Evolutionary conservation across 2,329 filamentous ascomycete species (phyloP), one percentile per base, ranked within the genome.

Genomic region (Ascochyta pisi): DNA sequence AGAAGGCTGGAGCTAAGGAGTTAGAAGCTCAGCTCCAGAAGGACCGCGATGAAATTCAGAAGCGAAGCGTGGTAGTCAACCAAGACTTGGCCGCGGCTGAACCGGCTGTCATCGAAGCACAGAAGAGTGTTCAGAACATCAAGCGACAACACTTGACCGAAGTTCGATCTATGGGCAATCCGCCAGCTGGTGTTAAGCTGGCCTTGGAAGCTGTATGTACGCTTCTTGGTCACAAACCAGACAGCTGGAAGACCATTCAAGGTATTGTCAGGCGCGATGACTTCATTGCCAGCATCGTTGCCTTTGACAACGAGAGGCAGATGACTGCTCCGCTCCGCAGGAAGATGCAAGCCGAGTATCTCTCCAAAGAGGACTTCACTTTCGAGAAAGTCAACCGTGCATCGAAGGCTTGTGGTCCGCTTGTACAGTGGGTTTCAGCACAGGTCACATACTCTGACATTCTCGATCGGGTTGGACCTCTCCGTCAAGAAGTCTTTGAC

Each of bases 391-490:
- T 97, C 76, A 96, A 96, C 77, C 91, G 92, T 68, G 95, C 95
- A 58, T 96, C 91, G 79, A 97, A 95, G 80, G 95, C 95, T 42
- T 99, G 95, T 76, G 96, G 95, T 69, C 96, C 95, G 24, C 84
- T 99, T 13, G 94, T 99, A 16, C 92, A 97, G 73, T 99, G 95
- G 95, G 94, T 96, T 3, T 85, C 91, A 74, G 96, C 95, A 19
- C 95, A 99, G 78, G 95, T 99, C 72, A 92, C 91, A 70, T 99
- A 96, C 77, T 96, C 94, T n/a, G 92, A 95, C 64, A 99, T 99
- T 67, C 81, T 99, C 61, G 93, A 98, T 73, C 88, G 92, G 34
- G 92, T 99, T 56, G 96, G 94, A 2, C 95, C 95, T 23, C 82
- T 99, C 52, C 89, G 94, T 72, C 89, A 94, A 45, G 95, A 99